These are phyloP conservation scores for Emericellopsis cladophorae DNA, from an alignment of 2,329 filamentous ascomycete genomes.

Conservation along the genomic window DNA sequence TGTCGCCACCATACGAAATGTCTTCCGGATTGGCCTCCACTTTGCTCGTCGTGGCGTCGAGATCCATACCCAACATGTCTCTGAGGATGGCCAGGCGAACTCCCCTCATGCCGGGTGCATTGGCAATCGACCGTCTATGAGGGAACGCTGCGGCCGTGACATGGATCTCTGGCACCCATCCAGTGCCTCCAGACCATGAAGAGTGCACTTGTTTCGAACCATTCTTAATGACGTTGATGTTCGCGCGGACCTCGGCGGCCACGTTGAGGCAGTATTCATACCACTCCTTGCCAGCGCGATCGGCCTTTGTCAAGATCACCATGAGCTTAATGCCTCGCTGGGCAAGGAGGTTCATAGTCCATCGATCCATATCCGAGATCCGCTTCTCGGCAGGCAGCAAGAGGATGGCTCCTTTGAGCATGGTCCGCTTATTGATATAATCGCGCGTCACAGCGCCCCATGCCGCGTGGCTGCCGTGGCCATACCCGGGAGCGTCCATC, in stretches of 20 bases:
- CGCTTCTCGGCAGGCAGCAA: constrained; percentile 40
- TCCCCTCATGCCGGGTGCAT: constrained; percentile 24
- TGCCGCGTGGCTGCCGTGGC: constrained; percentile 27
- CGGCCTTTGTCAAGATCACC: constrained; percentile 44
- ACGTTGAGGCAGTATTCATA: constrained; percentile 11
- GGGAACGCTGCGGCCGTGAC: constrained; percentile 24
- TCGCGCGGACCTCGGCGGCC: constrained; percentile 12
- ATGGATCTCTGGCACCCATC: constrained; percentile 17
- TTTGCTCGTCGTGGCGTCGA: constrained; percentile 8
- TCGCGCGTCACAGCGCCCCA: constrained; percentile 41
- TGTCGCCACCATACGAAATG: constrained; percentile 18
- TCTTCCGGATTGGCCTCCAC: constrained; percentile 22
- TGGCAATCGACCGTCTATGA: constrained; percentile 14
- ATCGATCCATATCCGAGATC: constrained; percentile 32
- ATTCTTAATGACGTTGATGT: constrained; percentile 15
- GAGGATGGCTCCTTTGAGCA: constrained; percentile 38
- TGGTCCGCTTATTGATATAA: constrained; percentile 32
- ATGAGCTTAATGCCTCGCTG: constrained; percentile 29
- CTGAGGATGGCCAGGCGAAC: constrained; percentile 24
- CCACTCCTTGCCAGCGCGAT: constrained; percentile 27
- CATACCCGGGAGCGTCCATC: constrained; percentile 39
- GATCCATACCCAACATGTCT: constrained; percentile 21
- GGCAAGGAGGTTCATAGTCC: constrained; percentile 33
- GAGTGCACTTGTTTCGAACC: constrained; percentile 6
- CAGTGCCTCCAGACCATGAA: constrained; percentile 14